Evolutionary conservation across 352 stramenopile species (phyloP).

Genomic region (Blastocystis sp.): DNA sequence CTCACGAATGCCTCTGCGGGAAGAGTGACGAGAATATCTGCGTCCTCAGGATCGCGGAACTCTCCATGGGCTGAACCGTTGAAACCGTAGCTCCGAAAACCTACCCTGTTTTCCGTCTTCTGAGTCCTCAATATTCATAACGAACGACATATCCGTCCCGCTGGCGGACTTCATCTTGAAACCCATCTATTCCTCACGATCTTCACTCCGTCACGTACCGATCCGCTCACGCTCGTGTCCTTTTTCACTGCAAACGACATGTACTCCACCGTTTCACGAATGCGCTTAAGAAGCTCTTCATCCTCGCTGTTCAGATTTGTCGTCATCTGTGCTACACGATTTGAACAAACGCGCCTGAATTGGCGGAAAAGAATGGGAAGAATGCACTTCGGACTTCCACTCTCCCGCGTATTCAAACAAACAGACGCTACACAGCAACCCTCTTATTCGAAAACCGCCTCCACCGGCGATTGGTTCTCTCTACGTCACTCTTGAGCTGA

Average conservation of each 20-base stretch:
- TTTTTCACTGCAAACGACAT: slow-evolving; percentile 53
- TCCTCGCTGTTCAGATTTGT: background rate
- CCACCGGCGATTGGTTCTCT: slow-evolving; percentile 24
- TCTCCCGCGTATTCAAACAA: background rate
- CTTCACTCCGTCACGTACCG: no score
- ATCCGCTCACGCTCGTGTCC: slow-evolving; percentile 20
- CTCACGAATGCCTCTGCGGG: slow-evolving; percentile 39
- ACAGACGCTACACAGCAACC: background rate
- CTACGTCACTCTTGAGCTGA: slow-evolving; percentile 24
- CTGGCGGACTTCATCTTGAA: slow-evolving; percentile 29
- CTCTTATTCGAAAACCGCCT: background rate
- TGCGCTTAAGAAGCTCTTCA: slow-evolving; percentile 10
- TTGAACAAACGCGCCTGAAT: no score
- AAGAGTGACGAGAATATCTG: slow-evolving; percentile 33
- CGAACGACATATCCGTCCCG: slow-evolving; percentile 53
- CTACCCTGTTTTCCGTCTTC: slow-evolving; percentile 65
- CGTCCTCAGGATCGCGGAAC: slow-evolving; percentile 43
- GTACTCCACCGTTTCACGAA: slow-evolving; percentile 56
- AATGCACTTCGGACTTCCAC: background rate
- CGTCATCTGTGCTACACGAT: background rate
- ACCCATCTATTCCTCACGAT: slow-evolving; percentile 37
- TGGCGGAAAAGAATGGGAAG: background rate
- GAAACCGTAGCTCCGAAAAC: background rate
- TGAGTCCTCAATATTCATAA: slow-evolving; percentile 58
- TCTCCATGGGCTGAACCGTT: slow-evolving; percentile 18